Percentiles rank a stretch among this genome's conserved stretches.
Evolutionary conservation across 2,329 filamentous ascomycete genomes (phyloP).

Genomic region (Nemania sp.): DNA sequence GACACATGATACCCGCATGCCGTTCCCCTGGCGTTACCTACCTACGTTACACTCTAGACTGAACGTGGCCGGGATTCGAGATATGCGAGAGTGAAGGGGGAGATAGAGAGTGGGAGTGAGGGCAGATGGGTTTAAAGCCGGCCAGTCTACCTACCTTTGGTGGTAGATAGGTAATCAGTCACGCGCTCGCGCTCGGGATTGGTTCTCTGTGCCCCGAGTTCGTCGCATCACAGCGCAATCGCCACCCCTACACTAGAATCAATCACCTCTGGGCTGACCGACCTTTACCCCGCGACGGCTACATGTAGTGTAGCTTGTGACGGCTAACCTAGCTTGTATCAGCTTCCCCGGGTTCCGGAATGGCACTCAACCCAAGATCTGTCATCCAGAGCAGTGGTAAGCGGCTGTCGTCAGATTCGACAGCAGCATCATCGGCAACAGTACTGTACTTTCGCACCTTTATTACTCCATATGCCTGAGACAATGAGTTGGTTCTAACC

Average conservation of each 20-base stretch:
- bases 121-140: not conserved
- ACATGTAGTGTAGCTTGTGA: not conserved
- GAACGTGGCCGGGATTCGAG: not conserved
- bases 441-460: not conserved
- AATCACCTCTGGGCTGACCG: not conserved
- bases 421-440: not conserved
- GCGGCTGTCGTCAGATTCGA: no score
- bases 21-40: no score
- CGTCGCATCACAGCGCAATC: not conserved
- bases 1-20: no score
- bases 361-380: not conserved
- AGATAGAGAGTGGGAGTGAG: not conserved
- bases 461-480: not conserved
- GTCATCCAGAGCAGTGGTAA: not conserved
- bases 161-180: no score
- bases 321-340: slow-evolving; percentile 15
- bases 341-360: slow-evolving; percentile 14
- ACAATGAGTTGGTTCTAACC: not conserved
- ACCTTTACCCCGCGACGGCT: slow-evolving; percentile 13
- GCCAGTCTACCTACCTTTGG: not conserved
- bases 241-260: not conserved
- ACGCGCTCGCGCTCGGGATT: not conserved
- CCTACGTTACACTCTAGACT: not conserved
- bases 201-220: not conserved
- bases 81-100: no score